Percentiles rank a stretch among this genome's conserved stretches.
phyloP scores from a whole-genome alignment of 805 yeast genomes.

The Brettanomyces bruxellensis region DNA sequence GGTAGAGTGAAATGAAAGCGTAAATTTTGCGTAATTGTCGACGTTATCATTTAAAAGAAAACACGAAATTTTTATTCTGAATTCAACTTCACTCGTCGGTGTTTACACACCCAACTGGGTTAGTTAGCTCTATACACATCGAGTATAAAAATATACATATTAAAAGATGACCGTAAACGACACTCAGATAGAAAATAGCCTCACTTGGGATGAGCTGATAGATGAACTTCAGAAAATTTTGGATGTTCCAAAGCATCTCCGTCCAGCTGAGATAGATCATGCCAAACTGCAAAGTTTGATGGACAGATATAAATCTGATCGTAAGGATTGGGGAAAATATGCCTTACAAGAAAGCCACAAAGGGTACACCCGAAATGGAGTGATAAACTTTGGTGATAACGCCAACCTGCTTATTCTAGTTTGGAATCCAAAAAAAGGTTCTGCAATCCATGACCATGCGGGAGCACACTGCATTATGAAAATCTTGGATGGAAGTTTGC shows the following conservation, averaged over 20 bases:
- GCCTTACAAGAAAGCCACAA: slow-evolving; percentile 44
- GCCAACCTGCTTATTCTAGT: slow-evolving; percentile 62
- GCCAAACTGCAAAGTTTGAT: slow-evolving; percentile 34
- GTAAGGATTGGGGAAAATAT: slow-evolving; percentile 48
- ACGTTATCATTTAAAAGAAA: too few relatives aligned
- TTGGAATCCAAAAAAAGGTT: slow-evolving; percentile 60
- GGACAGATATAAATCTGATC: slow-evolving; percentile 38
- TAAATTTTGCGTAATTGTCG: too few relatives aligned
- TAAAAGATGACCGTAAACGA: too few relatives aligned
- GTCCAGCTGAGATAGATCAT: slow-evolving; percentile 43
- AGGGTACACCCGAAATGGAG: slow-evolving; percentile 62
- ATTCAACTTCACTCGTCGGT: too few relatives aligned
- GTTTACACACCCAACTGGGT: too few relatives aligned
- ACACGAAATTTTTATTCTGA: too few relatives aligned
- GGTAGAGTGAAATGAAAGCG: too few relatives aligned
- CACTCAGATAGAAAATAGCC: not conserved
- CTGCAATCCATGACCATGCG: slow-evolving; percentile 68
- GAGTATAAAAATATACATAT: not conserved
- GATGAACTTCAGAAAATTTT: slow-evolving; percentile 24
- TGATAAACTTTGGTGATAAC: slow-evolving; percentile 59
- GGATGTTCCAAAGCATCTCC: slow-evolving; percentile 23
- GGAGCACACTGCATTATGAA: slow-evolving; percentile 72
- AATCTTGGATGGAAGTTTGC: slow-evolving; percentile 48
- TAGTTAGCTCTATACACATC: not conserved
- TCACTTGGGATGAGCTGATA: slow-evolving; percentile 24